Conservation (phyloP, 192 early-diverging fungal species). For the Coemansia sp. region DNA sequence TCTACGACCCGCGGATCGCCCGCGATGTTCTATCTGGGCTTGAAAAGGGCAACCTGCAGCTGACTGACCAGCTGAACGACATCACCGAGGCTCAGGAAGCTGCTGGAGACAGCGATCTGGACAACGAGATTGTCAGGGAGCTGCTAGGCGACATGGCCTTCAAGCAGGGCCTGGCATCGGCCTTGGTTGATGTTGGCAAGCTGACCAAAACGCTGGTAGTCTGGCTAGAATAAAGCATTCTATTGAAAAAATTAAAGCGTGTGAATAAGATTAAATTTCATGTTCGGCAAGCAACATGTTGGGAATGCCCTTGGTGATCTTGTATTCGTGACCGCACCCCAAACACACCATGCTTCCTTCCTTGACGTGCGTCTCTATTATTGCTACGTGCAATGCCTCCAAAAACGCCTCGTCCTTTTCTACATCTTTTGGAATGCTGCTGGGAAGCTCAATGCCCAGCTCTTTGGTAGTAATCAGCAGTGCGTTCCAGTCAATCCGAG, state of each 20-base stretch:
- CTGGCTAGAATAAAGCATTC: slow-evolving; percentile 58
- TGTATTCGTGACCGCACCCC: slow-evolving; percentile 85
- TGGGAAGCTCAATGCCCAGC: slow-evolving; percentile 47
- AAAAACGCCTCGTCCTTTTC: slow-evolving; percentile 56
- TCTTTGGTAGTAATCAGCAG: slow-evolving; percentile 62
- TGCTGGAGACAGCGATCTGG: slow-evolving; percentile 44
- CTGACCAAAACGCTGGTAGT: slow-evolving; percentile 79
- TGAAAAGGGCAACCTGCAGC: slow-evolving; percentile 47
- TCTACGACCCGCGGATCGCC: slow-evolving; percentile 29
- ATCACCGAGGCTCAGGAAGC: slow-evolving; percentile 52
- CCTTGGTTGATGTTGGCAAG: slow-evolving; percentile 87
- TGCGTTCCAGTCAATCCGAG: slow-evolving; percentile 77
- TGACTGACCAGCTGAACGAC: slow-evolving; percentile 54
- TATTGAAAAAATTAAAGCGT: slow-evolving; percentile 3
- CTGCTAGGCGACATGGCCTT: slow-evolving; percentile 60
- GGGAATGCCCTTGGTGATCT: slow-evolving; percentile 90
- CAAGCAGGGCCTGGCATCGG: slow-evolving; percentile 82
- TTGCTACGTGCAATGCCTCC: slow-evolving; percentile 67
- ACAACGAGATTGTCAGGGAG: slow-evolving; percentile 54
- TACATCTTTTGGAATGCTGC: slow-evolving; percentile 26
- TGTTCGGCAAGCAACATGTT: slow-evolving; percentile 85
- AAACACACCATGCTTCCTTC: slow-evolving; percentile 90
- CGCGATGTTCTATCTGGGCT: slow-evolving; percentile 31
- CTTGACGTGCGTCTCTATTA: slow-evolving; percentile 86
- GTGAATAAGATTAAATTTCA: slow-evolving; percentile 48